phyloP scores from a whole-genome alignment of 2,329 filamentous ascomycete species.

The Phoma sp. region DNA sequence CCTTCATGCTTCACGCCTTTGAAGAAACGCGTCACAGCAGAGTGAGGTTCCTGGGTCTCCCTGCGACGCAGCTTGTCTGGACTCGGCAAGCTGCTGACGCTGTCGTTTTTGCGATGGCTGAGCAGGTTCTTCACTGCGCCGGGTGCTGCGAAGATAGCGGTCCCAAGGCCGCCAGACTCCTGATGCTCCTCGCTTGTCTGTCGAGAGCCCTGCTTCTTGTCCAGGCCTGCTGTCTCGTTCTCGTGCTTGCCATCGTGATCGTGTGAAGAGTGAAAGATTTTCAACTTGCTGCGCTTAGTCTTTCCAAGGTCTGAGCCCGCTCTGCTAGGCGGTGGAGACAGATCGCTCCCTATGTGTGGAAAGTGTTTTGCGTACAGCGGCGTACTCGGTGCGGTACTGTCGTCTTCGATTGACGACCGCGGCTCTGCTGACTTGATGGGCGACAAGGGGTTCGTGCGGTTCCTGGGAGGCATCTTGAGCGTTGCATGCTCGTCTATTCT shows the following conservation, averaged over 20 bases:
- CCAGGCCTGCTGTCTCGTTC: constrained; percentile 24
- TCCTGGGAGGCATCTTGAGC: constrained; percentile 31
- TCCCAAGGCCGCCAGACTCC: constrained; percentile 38
- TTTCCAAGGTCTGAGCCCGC: constrained; percentile 41
- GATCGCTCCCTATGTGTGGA: constrained; percentile 41
- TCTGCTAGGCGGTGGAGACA: constrained; percentile 48
- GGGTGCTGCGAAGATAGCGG: constrained; percentile 40
- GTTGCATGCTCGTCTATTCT: constrained; percentile 23
- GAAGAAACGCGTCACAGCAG: constrained; percentile 75
- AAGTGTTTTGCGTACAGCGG: constrained; percentile 42
- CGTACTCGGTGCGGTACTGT: constrained; percentile 49
- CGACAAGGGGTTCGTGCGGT: constrained; percentile 18
- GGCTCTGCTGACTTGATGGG: constrained; percentile 40
- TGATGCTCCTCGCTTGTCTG: constrained; percentile 42
- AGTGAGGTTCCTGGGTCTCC: constrained; percentile 54
- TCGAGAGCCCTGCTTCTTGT: constrained; percentile 36
- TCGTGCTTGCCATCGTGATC: constrained; percentile 40
- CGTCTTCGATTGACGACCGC: constrained; percentile 49
- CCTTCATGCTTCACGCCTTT: constrained; percentile 75
- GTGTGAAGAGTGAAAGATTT: constrained; percentile 49
- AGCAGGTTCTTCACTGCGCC: constrained; percentile 43
- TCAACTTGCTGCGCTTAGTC: constrained; percentile 47
- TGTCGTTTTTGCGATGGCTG: constrained; percentile 47
- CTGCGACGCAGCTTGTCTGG: constrained; percentile 36
- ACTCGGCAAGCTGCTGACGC: constrained; percentile 42